phyloP scores from a whole-genome alignment of 164 flowering plant species.

The Umbellularia californica region DNA sequence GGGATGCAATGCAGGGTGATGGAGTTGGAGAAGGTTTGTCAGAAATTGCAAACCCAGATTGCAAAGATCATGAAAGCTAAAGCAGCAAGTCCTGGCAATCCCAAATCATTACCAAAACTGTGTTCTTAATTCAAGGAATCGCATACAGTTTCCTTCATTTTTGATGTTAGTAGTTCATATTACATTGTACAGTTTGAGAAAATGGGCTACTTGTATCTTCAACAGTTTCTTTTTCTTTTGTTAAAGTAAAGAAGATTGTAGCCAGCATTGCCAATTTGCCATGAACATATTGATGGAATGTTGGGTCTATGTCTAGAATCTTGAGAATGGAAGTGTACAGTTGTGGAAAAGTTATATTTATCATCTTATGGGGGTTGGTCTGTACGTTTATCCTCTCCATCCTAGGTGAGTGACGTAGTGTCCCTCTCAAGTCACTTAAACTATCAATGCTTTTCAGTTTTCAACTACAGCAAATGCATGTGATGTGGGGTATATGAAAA shows the following conservation, averaged over 20 bases:
- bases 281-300: not conserved
- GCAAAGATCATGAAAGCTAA: constrained; percentile 27
- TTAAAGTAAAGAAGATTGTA: not conserved
- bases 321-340: not conserved
- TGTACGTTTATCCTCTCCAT: too few species aligned
- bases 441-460: too few species aligned
- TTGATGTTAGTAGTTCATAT: not conserved
- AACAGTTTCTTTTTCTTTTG: not conserved
- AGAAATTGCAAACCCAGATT: constrained; percentile 71
- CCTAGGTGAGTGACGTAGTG: too few species aligned
- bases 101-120: constrained; percentile 61
- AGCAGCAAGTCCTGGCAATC: constrained; percentile 19
- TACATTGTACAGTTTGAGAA: constrained; percentile 3
- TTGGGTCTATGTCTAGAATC: not conserved
- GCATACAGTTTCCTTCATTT: not conserved
- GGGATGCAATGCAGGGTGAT: constrained; percentile 89
- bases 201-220: not conserved
- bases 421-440: too few species aligned
- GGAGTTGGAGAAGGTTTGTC: constrained; percentile 79
- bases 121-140: constrained; percentile 52
- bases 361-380: too few species aligned
- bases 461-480: too few species aligned
- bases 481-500: too few species aligned
- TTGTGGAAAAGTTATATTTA: not conserved
- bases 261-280: not conserved